phyloP scores from a whole-genome alignment of 192 early-diverging fungal genomes.

The Polychytrium aggregatum region DNA sequence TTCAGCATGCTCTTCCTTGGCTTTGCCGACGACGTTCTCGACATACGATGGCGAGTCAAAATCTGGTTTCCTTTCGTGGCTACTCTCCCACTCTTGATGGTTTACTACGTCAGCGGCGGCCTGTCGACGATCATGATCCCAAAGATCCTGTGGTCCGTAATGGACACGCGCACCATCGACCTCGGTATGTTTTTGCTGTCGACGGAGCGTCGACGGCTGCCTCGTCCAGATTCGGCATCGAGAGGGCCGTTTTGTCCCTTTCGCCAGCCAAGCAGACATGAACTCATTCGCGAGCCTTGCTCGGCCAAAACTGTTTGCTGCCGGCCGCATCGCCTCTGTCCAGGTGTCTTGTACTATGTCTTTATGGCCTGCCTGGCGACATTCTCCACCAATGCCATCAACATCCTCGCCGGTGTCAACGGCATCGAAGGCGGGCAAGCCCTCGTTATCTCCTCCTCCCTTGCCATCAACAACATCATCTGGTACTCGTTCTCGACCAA shows the following conservation, averaged over 20 bases:
- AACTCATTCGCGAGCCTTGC: not conserved
- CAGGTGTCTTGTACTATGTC: constrained; percentile 80
- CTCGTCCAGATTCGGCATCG: no score
- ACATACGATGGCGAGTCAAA: constrained; percentile 94
- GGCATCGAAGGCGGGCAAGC: constrained; percentile 93
- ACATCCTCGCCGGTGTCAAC: constrained; percentile 96
- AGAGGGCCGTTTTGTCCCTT: no score
- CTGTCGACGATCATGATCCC: constrained; percentile 80
- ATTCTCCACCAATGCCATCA: constrained; percentile 97
- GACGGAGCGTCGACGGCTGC: no score
- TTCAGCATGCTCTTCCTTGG: constrained; percentile 96
- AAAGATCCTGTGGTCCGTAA: constrained; percentile 57
- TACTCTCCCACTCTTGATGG: constrained; percentile 83
- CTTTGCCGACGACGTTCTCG: constrained; percentile 96
- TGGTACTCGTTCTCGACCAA: no score
- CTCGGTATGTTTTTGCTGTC: constrained; percentile 59
- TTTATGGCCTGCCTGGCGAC: constrained; percentile 81
- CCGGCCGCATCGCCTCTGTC: not conserved
- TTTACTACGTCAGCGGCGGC: constrained; percentile 85
- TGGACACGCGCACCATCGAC: constrained; percentile 60
- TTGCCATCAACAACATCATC: constrained; percentile 59
- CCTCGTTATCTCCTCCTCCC: constrained; percentile 79
- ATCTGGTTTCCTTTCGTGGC: constrained; percentile 87
- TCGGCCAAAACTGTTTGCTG: not conserved
- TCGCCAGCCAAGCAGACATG: not conserved